Evolutionary conservation across 1,139 yeast genomes (phyloP), one percentile per base, ranked within the genome.

Genomic region (Hansenula sp.): DNA sequence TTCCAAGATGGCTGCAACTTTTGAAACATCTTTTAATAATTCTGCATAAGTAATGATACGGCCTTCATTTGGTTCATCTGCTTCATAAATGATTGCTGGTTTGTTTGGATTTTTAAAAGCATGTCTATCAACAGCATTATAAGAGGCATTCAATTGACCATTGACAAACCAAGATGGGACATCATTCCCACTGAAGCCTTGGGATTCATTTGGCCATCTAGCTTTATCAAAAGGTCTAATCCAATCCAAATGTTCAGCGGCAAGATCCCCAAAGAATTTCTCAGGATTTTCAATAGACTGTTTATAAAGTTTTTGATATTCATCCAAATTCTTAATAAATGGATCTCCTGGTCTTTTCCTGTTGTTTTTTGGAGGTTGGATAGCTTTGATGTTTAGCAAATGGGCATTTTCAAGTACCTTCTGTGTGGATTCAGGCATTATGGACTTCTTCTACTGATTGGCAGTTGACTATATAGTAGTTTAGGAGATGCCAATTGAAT

Each of bases 111-210:
- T 75, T 55, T 72, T 70, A 47, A 80, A 62, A 5, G 94, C 95
- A 76, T 88, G 87, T 60, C 93, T 77, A 63, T 86, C 95, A 44
- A 86, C 87, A 55, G 84, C 79, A 59, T 86, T 86, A 67, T 81
- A 85, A 48, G 80, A 76, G 17, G 94, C 93, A 59, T 86, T 86
- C 61, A 86, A 67, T 62, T 83, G 77, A 48, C 94, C 94, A 57
- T 80, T 83, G 39, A 84, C 64, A 63, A 85, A 86, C 94, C 94
- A 86, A 27, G 89, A 77, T 10, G 86, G 81, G 47, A 81, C 75
- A 60, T 81, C 86, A 47, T 85, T 87, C 57, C 80, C 63, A 53
- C 74, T 70, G 57, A 82, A 83, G 52, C 81, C 81, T 33, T 67
- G 70, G 32, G 61, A 55, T 16, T 66, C 64, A 45, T 70, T 65